Base-by-base conservation (phyloP, 1,284 basidiomycete genomes). In the Rhodotorula sp. region DNA sequence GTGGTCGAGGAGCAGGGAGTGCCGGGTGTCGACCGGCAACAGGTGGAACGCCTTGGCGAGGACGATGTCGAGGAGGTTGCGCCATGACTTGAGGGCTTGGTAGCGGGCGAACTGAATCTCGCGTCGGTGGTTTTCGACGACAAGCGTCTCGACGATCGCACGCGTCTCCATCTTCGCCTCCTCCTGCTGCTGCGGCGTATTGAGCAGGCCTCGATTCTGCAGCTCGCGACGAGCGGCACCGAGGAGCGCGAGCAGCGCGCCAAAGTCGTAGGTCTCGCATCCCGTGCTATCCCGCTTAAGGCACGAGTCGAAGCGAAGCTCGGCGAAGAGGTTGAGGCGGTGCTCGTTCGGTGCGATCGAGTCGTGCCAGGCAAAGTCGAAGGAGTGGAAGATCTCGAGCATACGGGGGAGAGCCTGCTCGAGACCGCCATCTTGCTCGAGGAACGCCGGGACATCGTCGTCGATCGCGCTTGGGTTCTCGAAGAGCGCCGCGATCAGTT, bases 291-390 rank as follows among this genome's bases (percentile, higher is more conserved):
- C 89, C 54, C 82, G 81, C 11, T 88, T 86, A 53, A 90, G 81
- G 77, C 90, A 96, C 15, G 88, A 84, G 53, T 88, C 86, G 52
- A 95, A 83, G 75, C 91, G 87, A 66, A 96, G 83, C 34, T 86
- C 84, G 15, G 82, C 84, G 46, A 90, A 85, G 79, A 89, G 89
- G 74, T 87, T 84, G 63, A 92, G 81, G n/a, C 87, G 84, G 46
- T 87, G 77, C 5, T 85, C 83, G 22, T 85, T 81, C 2, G 88
- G 85, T 1, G 82, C 77, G 55, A 91, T 81, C 64, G 86, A 86
- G 79, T 97, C 94, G 27, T 85, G 85, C 92, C 93, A 97, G 69
- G 90, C 88, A 76, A 96, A 90, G 79, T 90, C 88, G 72, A 97
- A 83, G 0, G 90, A 90, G 77, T 90, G 89, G 52, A 96, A 84